These are phyloP conservation scores for Sanghuangporus baumii DNA, from an alignment of 1,284 basidiomycete genomes.

Conservation along the genomic window DNA sequence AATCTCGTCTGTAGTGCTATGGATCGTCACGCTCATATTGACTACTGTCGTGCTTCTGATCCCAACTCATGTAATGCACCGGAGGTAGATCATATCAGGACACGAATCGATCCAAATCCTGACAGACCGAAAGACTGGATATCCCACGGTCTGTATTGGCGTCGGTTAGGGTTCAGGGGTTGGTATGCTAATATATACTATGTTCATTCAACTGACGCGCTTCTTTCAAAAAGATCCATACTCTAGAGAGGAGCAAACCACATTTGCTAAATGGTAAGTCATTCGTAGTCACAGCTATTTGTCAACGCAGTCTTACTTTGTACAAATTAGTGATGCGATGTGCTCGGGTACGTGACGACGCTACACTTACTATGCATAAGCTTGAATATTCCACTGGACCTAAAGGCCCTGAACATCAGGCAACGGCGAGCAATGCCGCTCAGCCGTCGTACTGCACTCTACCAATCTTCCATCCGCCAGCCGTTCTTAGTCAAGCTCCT, in stretches of 20 bases:
- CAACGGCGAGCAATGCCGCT: slow-evolving; percentile 31
- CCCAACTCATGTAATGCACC: slow-evolving; percentile 33
- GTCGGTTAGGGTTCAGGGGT: slow-evolving; percentile 36
- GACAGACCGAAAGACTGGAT: slow-evolving; percentile 46
- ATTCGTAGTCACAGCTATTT: not conserved
- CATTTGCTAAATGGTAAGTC: slow-evolving; percentile 44
- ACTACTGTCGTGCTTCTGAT: slow-evolving; percentile 44
- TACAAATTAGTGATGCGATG: slow-evolving; percentile 42
- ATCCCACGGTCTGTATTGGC: slow-evolving; percentile 53
- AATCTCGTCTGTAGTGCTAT: slow-evolving; percentile 49
- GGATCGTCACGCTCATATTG: slow-evolving; percentile 51
- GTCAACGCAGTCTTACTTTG: not conserved
- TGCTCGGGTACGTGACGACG: slow-evolving; percentile 38
- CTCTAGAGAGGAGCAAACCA: slow-evolving; percentile 44
- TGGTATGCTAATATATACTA: not conserved
- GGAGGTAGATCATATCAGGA: slow-evolving; percentile 42
- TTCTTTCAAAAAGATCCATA: slow-evolving; percentile 47
- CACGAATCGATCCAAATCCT: slow-evolving; percentile 40
- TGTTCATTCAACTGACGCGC: not conserved
- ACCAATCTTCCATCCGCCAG: slow-evolving; percentile 47
- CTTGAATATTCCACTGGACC: not conserved
- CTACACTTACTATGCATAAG: not conserved
- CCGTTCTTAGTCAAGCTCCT: slow-evolving; percentile 23
- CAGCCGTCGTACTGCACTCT: slow-evolving; percentile 52
- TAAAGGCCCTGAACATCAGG: slow-evolving; percentile 46